Evolutionary conservation across 179 eudicot genomes (phyloP), one percentile per base, ranked within the genome.

Genomic region (Heliamphora pulchella): DNA sequence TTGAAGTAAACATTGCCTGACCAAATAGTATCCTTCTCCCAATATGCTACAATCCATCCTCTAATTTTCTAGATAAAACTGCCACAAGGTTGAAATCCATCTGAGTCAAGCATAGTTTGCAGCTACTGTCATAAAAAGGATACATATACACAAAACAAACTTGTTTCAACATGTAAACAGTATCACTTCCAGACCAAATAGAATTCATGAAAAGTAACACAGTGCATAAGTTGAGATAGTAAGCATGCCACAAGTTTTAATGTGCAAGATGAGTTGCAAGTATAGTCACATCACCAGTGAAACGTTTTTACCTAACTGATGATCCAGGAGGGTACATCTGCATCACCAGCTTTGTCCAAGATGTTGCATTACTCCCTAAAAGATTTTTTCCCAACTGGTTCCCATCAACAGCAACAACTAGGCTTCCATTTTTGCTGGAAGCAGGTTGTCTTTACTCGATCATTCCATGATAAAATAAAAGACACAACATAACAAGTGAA

Each of bases 361-460:
- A 65, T 61, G 89, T 76, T 39, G 89, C 76, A 85, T 84, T 84
- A 71, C 72, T 85, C 72, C 87, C 94, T 80, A 76, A 78, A 71
- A 83, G 84, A 85, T 73, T 85, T 84, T 88, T 90, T 76, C 85
- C 94, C 74, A 74, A 65, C 70, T 88, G 85, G 81, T 81, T 86
- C 9, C 82, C 86, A 66, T 86, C 97, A 39, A 92, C 81, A 18
- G 87, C 81, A 73, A 93, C 77, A 75, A 83, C 81, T 50, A 86
- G 31, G 65, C 83, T 83, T 74, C 91, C 91, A 84, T 85, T 86
- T 75, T 87, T 93, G 90, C 93, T 91, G 75, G 97, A 86, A 81
- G 93, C 97, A 79, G 95, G 90, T 85, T 91, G 97, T 80, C 98
- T 95, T 94, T 87, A 90, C 97, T 95, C 91, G 89, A 91, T 82